A percentile compares a stretch with the other conserved stretches of the same genome.
These are phyloP conservation scores for Fusarium azukiicola DNA, from an alignment of 2,329 filamentous ascomycete species.

Conservation along the genomic window DNA sequence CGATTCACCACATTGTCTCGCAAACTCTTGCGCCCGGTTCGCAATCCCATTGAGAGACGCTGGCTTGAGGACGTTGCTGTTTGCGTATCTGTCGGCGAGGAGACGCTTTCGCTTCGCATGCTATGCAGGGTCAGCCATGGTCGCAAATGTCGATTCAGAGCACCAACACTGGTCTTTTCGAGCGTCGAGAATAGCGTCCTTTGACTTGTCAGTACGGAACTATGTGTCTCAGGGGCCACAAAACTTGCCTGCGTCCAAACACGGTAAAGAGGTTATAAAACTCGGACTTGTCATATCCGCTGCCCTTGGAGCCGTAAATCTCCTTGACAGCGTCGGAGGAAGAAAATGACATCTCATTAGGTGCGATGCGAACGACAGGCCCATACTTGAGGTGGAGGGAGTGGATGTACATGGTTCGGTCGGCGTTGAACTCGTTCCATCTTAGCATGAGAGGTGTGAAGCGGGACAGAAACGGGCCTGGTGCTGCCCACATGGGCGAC, in stretches of 20 bases:
- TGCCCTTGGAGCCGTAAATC: conserved; percentile 80
- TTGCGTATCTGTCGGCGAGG: conserved; percentile 83
- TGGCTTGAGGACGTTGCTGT: conserved; percentile 80
- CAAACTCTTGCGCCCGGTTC: conserved; percentile 74
- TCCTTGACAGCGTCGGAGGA: conserved; percentile 77
- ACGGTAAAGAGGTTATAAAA: conserved; percentile 80
- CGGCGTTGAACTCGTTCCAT: conserved; percentile 74
- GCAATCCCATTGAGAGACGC: conserved; percentile 77
- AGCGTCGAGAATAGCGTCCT: conserved; percentile 80
- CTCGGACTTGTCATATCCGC: conserved; percentile 81
- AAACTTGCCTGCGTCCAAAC: conserved; percentile 72
- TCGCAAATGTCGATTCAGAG: background rate
- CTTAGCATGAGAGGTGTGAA: conserved; percentile 73
- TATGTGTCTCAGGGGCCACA: rapidly evolving
- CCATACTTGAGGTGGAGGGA: conserved; percentile 74
- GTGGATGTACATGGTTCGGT: conserved; percentile 75
- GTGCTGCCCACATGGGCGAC: conserved; percentile 63
- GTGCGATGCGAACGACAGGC: conserved; percentile 75
- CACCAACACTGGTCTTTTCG: conserved; percentile 71
- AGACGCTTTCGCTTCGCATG: conserved; percentile 81
- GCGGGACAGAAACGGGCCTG: conserved; percentile 70
- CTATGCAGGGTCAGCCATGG: conserved; percentile 57
- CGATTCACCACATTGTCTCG: conserved; percentile 71
- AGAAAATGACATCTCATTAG: conserved; percentile 78
- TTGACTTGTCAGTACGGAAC: background rate